Evolutionary conservation across 306 rosid species (phyloP).

Genomic region (Begonia peltatifolia): DNA sequence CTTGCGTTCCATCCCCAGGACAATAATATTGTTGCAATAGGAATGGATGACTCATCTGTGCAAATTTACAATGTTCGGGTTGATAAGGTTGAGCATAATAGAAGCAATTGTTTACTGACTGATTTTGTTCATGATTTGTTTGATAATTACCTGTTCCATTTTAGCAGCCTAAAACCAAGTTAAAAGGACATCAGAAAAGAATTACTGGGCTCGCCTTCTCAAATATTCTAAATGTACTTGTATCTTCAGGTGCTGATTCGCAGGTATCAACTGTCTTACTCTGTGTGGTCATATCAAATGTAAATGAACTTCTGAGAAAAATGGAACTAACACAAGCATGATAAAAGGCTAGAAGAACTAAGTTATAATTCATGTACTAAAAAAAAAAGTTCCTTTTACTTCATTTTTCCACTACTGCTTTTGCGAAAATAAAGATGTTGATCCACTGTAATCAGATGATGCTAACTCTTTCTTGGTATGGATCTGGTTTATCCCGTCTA

Average conservation of each 20-base stretch:
- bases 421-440: not conserved
- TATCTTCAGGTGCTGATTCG: conserved; percentile 98
- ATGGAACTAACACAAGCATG: too few relatives aligned
- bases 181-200: conserved; percentile 98
- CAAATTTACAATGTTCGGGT: conserved; percentile 95
- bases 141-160: conserved; percentile 1
- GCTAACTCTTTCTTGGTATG: not conserved
- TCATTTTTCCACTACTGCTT: not conserved
- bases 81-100: conserved; percentile 51
- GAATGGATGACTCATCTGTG: conserved; percentile 96
- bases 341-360: too few relatives aligned
- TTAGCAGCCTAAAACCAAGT: conserved; percentile 79
- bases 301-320: conserved; percentile 1
- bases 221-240: conserved; percentile 71
- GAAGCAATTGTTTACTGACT: not conserved
- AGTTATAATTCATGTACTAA: too few relatives aligned
- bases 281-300: not conserved
- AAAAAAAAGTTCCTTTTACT: too few relatives aligned
- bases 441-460: too few relatives aligned
- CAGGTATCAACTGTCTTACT: conserved; percentile 49
- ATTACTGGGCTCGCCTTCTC: conserved; percentile 98
- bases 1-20: conserved; percentile 99
- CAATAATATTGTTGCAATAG: conserved; percentile 95
- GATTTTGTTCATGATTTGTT: not conserved
- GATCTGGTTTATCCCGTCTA: not conserved